A percentile compares a stretch with the other conserved stretches of the same genome.
Evolutionary conservation across 1,284 basidiomycete genomes (phyloP).

Genomic region (Sanguinoderma infundibulare): DNA sequence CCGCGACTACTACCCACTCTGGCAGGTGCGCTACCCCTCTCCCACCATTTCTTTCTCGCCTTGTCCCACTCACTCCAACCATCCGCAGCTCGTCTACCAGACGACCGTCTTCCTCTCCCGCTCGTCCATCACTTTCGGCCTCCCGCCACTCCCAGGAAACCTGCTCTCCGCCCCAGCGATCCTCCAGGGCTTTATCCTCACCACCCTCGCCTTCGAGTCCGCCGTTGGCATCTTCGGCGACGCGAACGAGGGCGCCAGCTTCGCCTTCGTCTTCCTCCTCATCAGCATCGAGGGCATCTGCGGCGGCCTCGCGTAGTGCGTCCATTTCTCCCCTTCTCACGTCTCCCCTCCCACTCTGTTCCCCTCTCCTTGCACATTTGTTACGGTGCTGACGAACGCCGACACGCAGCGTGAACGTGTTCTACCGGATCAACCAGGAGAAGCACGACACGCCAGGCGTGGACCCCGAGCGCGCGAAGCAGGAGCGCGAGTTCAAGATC

Average conservation of each 20-base stretch:
- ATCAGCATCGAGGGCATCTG: constrained; percentile 88
- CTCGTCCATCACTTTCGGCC: constrained; percentile 86
- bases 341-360: not conserved
- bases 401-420: constrained; percentile 79
- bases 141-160: constrained; percentile 80
- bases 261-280: constrained; percentile 74
- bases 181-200: constrained; percentile 68
- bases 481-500: constrained; percentile 88
- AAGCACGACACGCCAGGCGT: constrained; percentile 44
- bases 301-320: constrained; percentile 91
- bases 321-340: constrained; percentile 20
- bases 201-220: constrained; percentile 66
- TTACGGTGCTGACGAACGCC: constrained; percentile 1
- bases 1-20: constrained; percentile 94
- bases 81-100: constrained; percentile 77
- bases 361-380: not conserved
- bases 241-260: constrained; percentile 55
- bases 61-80: not conserved
- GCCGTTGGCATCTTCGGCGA: constrained; percentile 66
- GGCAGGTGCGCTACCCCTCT: constrained; percentile 64
- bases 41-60: not conserved
- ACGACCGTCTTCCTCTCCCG: constrained; percentile 95
- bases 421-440: constrained; percentile 85
- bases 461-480: constrained; percentile 62
- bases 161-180: constrained; percentile 79